These are phyloP conservation scores for Saitozyma podzolica DNA, from an alignment of 768 basidiomycete genomes.

Conservation along the genomic window DNA sequence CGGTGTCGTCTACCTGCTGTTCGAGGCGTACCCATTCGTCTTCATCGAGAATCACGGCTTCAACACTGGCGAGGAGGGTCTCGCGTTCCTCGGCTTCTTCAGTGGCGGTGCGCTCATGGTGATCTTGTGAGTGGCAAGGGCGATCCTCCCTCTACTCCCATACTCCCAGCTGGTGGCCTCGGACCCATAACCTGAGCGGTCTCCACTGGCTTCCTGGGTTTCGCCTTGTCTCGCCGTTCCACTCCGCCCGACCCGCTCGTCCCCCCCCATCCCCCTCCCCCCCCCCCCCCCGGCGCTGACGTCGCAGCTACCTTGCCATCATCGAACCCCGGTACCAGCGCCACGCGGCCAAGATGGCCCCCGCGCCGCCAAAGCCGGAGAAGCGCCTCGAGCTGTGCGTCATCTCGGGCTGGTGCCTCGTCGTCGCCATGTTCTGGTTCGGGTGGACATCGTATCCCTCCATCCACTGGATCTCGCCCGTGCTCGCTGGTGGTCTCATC, in stretches of 20 bases:
- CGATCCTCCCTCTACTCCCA: not conserved
- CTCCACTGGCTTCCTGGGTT: too few relatives aligned
- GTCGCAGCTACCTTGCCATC: constrained; percentile 46
- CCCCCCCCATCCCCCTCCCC: too few relatives aligned
- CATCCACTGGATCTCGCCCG: constrained; percentile 51
- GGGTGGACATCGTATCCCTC: constrained; percentile 54
- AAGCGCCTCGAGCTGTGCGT: constrained; percentile 51
- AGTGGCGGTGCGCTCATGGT: constrained; percentile 43
- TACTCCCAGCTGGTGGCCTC: not conserved
- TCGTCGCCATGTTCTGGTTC: constrained; percentile 55
- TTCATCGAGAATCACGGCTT: constrained; percentile 46
- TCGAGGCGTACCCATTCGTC: constrained; percentile 49
- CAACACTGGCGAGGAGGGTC: constrained; percentile 48
- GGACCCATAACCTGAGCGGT: not conserved
- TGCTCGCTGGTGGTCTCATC: constrained; percentile 43
- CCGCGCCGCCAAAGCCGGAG: constrained; percentile 47
- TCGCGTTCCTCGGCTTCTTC: constrained; percentile 53
- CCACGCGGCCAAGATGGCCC: constrained; percentile 38
- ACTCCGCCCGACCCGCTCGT: too few relatives aligned
- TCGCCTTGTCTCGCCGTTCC: too few relatives aligned
- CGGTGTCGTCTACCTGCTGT: constrained; percentile 51
- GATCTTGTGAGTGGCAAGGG: constrained; percentile 23
- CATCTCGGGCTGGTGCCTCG: constrained; percentile 49
- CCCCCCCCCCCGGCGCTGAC: not conserved
- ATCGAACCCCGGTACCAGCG: constrained; percentile 51